These are phyloP conservation scores for Beta vulgaris DNA, from an alignment of 148 eudicot species.

Conservation along the genomic window DNA sequence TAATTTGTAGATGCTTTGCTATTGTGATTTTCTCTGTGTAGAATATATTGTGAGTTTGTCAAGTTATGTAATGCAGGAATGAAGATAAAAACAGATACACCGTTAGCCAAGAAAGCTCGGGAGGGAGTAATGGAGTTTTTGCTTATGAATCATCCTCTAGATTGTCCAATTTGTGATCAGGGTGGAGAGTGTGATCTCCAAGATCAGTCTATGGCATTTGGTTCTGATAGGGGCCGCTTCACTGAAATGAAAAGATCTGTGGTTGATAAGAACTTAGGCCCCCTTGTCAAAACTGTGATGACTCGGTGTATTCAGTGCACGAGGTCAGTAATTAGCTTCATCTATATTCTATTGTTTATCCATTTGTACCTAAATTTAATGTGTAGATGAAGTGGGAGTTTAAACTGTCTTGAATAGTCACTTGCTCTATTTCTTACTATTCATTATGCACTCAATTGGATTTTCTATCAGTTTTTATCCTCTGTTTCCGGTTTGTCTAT, in stretches of 20 bases:
- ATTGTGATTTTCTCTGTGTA: not conserved
- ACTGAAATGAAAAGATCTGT: conserved; percentile 97
- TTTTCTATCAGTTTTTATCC: too few relatives aligned
- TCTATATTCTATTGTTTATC: not conserved
- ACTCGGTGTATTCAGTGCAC: conserved; percentile 98
- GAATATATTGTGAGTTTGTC: not conserved
- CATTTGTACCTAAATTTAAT: not conserved
- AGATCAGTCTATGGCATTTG: conserved; percentile 99
- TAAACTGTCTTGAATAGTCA: too few relatives aligned
- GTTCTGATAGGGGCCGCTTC: conserved; percentile 96
- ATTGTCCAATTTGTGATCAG: conserved; percentile 98
- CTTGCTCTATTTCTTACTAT: too few relatives aligned
- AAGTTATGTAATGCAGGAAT: conserved; percentile 62
- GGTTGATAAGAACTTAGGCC: conserved; percentile 96
- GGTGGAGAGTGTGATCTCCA: conserved; percentile 99
- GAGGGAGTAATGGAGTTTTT: conserved; percentile 99
- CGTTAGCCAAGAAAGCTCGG: conserved; percentile 93
- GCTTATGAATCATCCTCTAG: conserved; percentile 97
- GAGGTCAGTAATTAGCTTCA: conserved; percentile 43
- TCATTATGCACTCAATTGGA: too few relatives aligned
- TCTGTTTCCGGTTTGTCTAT: too few relatives aligned
- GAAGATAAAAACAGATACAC: conserved; percentile 98
- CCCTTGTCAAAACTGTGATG: conserved; percentile 98
- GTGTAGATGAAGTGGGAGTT: not conserved
- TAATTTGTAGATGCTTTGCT: not conserved